phyloP scores from a whole-genome alignment of 768 basidiomycete species.

The Termitomyces sp. region DNA sequence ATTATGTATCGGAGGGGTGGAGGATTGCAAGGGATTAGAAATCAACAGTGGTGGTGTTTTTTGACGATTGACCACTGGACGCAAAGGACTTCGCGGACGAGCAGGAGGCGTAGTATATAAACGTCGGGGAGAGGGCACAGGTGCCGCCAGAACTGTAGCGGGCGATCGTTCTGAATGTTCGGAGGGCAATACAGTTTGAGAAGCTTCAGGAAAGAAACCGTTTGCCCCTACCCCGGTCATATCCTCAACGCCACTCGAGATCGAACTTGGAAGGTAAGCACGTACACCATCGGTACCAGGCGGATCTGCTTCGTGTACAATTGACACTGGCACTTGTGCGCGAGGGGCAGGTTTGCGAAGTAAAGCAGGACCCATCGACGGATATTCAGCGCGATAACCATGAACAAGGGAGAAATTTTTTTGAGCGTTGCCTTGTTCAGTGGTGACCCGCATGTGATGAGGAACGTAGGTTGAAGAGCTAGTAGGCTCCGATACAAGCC shows the following conservation, averaged over 20 bases:
- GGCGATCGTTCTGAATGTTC: constrained; percentile 7
- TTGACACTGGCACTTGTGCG: constrained; percentile 62
- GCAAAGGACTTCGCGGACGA: constrained; percentile 21
- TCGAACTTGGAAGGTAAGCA: constrained; percentile 50
- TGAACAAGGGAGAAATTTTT: constrained; percentile 6
- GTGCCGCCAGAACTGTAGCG: background rate
- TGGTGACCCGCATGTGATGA: constrained; percentile 34
- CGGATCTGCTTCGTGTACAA: constrained; percentile 40
- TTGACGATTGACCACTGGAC: constrained; percentile 34
- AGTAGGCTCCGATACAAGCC: constrained; percentile 35
- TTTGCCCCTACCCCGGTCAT: constrained; percentile 66
- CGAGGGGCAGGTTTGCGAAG: constrained; percentile 65
- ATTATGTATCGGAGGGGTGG: constrained; percentile 4
- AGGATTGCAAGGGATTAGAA: constrained; percentile 22
- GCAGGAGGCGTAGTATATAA: constrained; percentile 8
- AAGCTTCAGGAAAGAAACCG: constrained; percentile 30
- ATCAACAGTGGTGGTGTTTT: constrained; percentile 40
- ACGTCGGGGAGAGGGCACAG: constrained; percentile 6
- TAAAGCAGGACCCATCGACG: constrained; percentile 26
- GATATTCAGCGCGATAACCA: constrained; percentile 10
- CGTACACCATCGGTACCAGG: constrained; percentile 30
- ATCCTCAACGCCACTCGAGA: constrained; percentile 51
- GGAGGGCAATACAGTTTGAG: constrained; percentile 32
- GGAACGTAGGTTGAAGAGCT: constrained; percentile 8
- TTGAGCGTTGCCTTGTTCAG: constrained; percentile 19